Evolutionary conservation across 2,329 filamentous ascomycete genomes (phyloP).

Genomic region (Fusarium dlaminii): DNA sequence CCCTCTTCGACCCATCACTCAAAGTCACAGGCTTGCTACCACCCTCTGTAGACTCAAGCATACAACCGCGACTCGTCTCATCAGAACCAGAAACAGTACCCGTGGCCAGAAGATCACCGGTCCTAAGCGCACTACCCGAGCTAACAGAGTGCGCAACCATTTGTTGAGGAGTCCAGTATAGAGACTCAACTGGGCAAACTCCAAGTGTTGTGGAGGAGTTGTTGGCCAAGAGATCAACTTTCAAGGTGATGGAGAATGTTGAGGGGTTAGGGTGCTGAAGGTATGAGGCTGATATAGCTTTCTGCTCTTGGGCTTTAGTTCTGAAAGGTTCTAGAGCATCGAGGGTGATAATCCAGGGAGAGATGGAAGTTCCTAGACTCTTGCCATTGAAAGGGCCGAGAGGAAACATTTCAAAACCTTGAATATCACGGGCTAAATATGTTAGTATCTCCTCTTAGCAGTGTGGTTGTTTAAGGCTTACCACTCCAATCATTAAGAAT

Average conservation of each 20-base stretch:
- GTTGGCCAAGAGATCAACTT: slow-evolving; percentile 42
- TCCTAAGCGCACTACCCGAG: slow-evolving; percentile 11
- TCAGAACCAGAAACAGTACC: slow-evolving; percentile 53
- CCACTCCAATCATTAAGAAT: slow-evolving; percentile 71
- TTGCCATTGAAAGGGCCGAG: slow-evolving; percentile 71
- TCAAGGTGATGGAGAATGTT: slow-evolving; percentile 48
- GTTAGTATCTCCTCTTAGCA: neutral
- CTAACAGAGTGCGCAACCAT: slow-evolving; percentile 29
- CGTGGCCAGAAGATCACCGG: slow-evolving; percentile 53
- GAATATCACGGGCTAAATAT: slow-evolving; percentile 64
- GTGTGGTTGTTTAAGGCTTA: slow-evolving; percentile 35
- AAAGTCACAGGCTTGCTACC: slow-evolving; percentile 46
- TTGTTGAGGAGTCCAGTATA: slow-evolving; percentile 21
- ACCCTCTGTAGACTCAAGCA: slow-evolving; percentile 52
- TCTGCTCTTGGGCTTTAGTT: neutral
- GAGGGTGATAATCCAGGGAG: slow-evolving; percentile 69
- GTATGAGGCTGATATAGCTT: slow-evolving; percentile 30
- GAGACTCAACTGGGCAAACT: neutral
- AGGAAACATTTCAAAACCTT: slow-evolving; percentile 68
- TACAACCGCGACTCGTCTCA: slow-evolving; percentile 49
- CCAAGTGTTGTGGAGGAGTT: slow-evolving; percentile 1
- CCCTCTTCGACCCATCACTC: slow-evolving; percentile 45
- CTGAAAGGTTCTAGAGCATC: slow-evolving; percentile 70
- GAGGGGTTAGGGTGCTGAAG: slow-evolving; percentile 48
- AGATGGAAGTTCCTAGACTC: slow-evolving; percentile 67